Evolutionary conservation across 1,284 basidiomycete species (phyloP).

Genomic region (Waitea zeae): DNA sequence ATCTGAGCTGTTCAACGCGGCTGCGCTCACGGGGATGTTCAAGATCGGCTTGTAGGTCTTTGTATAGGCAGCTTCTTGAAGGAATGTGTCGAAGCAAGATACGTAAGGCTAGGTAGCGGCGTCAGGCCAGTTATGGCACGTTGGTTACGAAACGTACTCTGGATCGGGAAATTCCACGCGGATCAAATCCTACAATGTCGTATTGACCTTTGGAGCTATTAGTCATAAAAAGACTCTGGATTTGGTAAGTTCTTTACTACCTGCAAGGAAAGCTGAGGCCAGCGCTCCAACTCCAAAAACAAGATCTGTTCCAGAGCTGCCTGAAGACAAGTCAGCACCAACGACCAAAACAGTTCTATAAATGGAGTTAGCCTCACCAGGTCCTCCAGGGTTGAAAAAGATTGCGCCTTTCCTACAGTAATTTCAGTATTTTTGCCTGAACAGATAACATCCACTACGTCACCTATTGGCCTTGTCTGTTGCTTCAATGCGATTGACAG

Average conservation of each 20-base stretch:
- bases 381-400: constrained; percentile 3
- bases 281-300: background rate
- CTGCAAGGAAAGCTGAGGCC: background rate
- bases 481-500: background rate
- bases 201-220: background rate
- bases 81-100: constrained; percentile 1
- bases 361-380: background rate
- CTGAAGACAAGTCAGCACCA: background rate
- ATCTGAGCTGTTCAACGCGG: no score
- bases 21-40: constrained; percentile 1
- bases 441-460: background rate
- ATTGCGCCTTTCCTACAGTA: constrained; percentile 1
- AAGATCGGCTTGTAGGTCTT: background rate
- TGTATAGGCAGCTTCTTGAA: background rate
- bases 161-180: constrained; percentile 1
- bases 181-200: constrained; percentile 2
- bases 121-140: no score
- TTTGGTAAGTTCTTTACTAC: no score
- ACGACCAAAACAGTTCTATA: no score
- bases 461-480: constrained; percentile 1
- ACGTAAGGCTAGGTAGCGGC: background rate
- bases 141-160: no score
- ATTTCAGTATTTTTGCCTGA: background rate
- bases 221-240: background rate
- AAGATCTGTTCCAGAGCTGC: background rate